These are phyloP conservation scores for Leishmania amazonensis DNA, from an alignment of 208 protist species.

Conservation along the genomic window DNA sequence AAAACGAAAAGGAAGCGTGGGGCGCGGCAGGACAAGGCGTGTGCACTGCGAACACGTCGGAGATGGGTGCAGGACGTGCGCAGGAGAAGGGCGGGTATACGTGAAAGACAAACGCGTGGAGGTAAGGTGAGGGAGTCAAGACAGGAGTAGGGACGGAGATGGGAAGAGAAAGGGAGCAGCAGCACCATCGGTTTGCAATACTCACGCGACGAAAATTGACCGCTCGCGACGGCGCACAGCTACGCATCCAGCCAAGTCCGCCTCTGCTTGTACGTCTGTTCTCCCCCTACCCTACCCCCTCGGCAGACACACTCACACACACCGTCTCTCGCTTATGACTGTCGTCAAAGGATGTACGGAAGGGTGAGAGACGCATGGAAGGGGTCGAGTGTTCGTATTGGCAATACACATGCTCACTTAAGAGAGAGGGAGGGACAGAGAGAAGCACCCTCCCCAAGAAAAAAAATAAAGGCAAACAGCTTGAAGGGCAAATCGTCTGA, in stretches of 20 bases:
- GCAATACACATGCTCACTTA: not conserved
- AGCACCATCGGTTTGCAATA: not conserved
- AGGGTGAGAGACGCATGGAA: slow-evolving; percentile 2
- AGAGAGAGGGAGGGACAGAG: not conserved
- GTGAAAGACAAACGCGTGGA: not conserved
- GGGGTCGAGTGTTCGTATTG: not conserved
- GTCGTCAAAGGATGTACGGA: not conserved
- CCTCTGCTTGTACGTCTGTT: not conserved
- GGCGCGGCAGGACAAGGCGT: not conserved
- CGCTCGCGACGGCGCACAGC: not conserved
- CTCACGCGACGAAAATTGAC: not conserved
- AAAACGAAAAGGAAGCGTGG: not conserved
- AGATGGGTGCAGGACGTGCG: not conserved
- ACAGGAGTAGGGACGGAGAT: not conserved
- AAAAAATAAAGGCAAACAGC: not conserved
- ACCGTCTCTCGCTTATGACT: not conserved
- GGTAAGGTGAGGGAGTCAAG: not conserved
- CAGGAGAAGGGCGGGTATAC: not conserved
- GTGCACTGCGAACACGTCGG: not conserved
- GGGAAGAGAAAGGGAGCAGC: not conserved
- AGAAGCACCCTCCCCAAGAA: too few species aligned
- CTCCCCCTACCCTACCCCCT: not conserved
- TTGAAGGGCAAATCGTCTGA: not conserved
- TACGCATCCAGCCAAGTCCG: not conserved
- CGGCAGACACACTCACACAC: not conserved